These are phyloP conservation scores for Termitomyces sp. DNA, from an alignment of 768 basidiomycete genomes.

Conservation along the genomic window DNA sequence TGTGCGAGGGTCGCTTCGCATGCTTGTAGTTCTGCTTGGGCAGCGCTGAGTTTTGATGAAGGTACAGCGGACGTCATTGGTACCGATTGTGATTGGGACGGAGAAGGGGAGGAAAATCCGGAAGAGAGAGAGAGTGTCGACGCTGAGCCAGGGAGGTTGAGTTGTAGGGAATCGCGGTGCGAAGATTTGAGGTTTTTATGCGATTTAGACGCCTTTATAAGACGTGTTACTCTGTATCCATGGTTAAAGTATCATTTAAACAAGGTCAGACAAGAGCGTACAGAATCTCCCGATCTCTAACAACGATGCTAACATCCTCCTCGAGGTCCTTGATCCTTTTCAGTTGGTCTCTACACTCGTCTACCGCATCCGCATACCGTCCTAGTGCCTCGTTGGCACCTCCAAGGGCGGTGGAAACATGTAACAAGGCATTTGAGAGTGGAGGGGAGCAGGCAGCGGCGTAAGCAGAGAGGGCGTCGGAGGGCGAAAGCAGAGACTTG, in stretches of 20 bases:
- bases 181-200: constrained; percentile 31
- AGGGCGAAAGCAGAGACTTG: constrained; percentile 47
- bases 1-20: constrained; percentile 70
- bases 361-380: constrained; percentile 53
- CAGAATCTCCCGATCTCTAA: constrained; percentile 80
- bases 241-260: neutral
- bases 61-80: constrained; percentile 9
- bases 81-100: constrained; percentile 9
- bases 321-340: constrained; percentile 58
- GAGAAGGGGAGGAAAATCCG: constrained; percentile 18
- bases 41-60: constrained; percentile 51
- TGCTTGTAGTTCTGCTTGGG: constrained; percentile 75
- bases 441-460: constrained; percentile 60
- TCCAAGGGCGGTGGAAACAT: constrained; percentile 48
- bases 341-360: constrained; percentile 61
- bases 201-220: constrained; percentile 72
- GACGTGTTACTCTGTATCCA: constrained; percentile 57
- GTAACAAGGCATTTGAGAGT: constrained; percentile 44
- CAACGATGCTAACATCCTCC: constrained; percentile 64
- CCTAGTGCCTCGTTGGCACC: constrained; percentile 66
- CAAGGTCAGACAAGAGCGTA: constrained; percentile 28
- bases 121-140: constrained; percentile 38
- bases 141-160: constrained; percentile 30
- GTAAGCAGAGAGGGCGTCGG: constrained; percentile 66
- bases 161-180: constrained; percentile 25